Evolutionary conservation across 2,329 filamentous ascomycete genomes (phyloP).

Genomic region (Nothopassalora personata): DNA sequence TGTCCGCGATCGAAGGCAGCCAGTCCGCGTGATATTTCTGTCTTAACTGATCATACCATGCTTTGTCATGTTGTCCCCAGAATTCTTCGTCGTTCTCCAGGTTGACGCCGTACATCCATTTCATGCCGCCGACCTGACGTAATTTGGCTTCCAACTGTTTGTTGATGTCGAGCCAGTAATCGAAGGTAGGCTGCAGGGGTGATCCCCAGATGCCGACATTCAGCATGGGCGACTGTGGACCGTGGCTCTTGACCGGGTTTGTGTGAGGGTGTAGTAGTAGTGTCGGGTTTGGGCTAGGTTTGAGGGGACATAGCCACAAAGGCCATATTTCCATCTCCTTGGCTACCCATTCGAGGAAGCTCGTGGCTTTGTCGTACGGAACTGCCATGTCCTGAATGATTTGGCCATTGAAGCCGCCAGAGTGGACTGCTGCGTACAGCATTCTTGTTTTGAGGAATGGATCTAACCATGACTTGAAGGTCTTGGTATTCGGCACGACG

Average conservation of each 20-base stretch:
- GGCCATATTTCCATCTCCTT: slow-evolving; percentile 48
- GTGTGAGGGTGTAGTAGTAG: slow-evolving; percentile 3
- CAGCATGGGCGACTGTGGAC: slow-evolving; percentile 33
- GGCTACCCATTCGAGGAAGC: slow-evolving; percentile 50
- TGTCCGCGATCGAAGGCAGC: slow-evolving; percentile 53
- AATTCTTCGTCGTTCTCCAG: slow-evolving; percentile 72
- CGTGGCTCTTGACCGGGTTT: neutral
- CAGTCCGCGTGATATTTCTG: slow-evolving; percentile 56
- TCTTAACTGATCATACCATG: slow-evolving; percentile 58
- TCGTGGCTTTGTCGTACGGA: slow-evolving; percentile 46
- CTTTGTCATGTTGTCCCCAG: slow-evolving; percentile 56
- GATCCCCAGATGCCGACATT: slow-evolving; percentile 70
- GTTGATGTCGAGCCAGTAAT: slow-evolving; percentile 52
- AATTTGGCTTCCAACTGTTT: slow-evolving; percentile 65
- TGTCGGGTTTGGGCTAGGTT: neutral
- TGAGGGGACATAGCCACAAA: slow-evolving; percentile 54
- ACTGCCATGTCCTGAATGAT: slow-evolving; percentile 60
- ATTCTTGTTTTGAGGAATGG: slow-evolving; percentile 56
- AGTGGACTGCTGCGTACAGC: slow-evolving; percentile 60
- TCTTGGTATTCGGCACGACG: slow-evolving; percentile 52
- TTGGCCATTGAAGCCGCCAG: slow-evolving; percentile 50
- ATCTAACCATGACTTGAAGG: slow-evolving; percentile 55
- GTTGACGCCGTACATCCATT: slow-evolving; percentile 81
- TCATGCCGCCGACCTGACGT: slow-evolving; percentile 64
- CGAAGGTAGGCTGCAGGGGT: slow-evolving; percentile 58